Evolutionary conservation across 2,329 filamentous ascomycete genomes (phyloP), one percentile per base, ranked within the genome.

Genomic region (Venturia carpophila): DNA sequence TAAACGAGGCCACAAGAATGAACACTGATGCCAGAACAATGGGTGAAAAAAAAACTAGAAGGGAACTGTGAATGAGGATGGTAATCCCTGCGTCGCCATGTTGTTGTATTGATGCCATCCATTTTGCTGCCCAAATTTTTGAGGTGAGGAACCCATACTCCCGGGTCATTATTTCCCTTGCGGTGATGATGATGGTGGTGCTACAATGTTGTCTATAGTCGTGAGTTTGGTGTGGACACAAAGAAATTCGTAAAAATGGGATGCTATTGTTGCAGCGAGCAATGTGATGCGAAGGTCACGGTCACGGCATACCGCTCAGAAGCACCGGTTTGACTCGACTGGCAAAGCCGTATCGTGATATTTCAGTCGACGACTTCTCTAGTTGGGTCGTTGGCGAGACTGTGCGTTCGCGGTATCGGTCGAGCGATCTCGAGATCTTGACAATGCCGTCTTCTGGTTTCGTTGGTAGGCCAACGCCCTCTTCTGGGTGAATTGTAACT

Each of bases 71-170:
- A 27, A 17, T 52, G 47, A 58, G 52, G 19, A 19, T 34, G 52
- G 52, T 58, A 17, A 21, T 58, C 52, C 52, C 52, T n/a, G 52
- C 52, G 30, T 58, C 7, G 52, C 52, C 24, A 58, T 58, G 52
- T 27, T 58, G 37, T 58, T 58, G 52, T 58, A 15, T 58, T 58
- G 52, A n/a, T 58, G 52, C 52, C 52, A 58, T 58, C 52, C 52
- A 34, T 56, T 56, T 56, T 49, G 13, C 21, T 49, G 21, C 47
- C 21, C 21, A 13, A 11, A 37, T 34, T 39, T 34, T 58, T 37
- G 30, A 58, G 5, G 5, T 30, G 27, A 37, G 27, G 27, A 58
- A 58, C 52, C 52, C 37, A 15, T 9, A 5, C 30, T n/a, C 13
- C 17, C n/a, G 30, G 52, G 7, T 37, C 47, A 27, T 52, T 52